Conservation (phyloP, 352 stramenopile species). For the Blastocystis sp. region DNA sequence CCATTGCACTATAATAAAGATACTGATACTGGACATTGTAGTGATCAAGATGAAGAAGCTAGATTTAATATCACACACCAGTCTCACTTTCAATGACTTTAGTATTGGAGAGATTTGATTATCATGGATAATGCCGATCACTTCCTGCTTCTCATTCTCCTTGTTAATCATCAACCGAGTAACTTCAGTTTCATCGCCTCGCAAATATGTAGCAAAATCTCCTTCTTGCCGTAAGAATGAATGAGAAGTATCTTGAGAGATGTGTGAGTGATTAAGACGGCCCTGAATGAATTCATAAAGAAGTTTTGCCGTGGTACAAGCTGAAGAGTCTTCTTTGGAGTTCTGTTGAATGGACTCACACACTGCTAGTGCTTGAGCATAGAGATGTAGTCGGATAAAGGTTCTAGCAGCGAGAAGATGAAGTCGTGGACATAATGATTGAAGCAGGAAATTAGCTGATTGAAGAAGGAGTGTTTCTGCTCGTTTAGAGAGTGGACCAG, state of each 20-base stretch:
- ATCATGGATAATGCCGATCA: too few species aligned
- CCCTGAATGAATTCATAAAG: neutral
- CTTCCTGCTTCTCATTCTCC: too few species aligned
- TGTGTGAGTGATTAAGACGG: neutral
- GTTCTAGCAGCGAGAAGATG: neutral
- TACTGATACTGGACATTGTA: neutral
- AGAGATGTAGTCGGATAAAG: neutral
- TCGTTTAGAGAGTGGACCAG: neutral
- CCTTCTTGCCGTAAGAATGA: neutral
- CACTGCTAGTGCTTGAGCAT: neutral
- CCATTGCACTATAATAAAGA: neutral
- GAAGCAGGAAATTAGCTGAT: neutral
- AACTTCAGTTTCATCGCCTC: neutral
- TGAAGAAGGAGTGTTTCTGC: neutral
- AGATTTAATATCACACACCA: too few species aligned
- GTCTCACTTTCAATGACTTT: too few species aligned
- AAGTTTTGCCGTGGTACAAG: neutral
- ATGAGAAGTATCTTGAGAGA: neutral
- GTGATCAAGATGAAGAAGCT: neutral
- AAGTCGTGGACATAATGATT: neutral
- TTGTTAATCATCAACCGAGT: neutral
- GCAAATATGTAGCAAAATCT: neutral
- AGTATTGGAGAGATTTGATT: too few species aligned
- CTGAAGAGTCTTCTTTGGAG: neutral
- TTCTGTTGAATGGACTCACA: neutral